Base-by-base conservation (phyloP, 192 early-diverging fungal species). In the Backusella tarrabulga region DNA sequence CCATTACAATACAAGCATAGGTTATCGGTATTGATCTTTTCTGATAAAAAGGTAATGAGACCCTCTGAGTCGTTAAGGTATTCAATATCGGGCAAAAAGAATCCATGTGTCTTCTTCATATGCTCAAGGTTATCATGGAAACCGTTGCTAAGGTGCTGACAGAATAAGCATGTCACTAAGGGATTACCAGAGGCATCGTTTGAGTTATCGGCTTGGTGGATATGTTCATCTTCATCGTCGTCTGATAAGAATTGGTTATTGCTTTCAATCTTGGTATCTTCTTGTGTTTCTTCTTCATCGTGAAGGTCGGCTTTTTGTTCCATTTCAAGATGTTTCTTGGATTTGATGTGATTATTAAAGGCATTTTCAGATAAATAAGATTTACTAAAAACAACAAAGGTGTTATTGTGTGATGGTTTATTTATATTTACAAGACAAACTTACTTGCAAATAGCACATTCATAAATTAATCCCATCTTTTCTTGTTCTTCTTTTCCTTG, bases 11-110 rank as follows among this genome's bases (percentile, higher is more conserved):
- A 95, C 35, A 99, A 73, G 79, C 98, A 99, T 32, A 97, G 88
- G 83, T 99, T 95, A 85, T 98, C 95, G 73, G 90, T 95, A 15
- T 98, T 90, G 5, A 93, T 87, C 85, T 99, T 99, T 77, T 98
- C 95, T 11, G 89, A 94, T 52, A 99, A 83, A 77, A 96, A 98
- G 74, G 86, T 85, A 72, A 99, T 86, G 70, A 99, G 85, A 6
- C 97, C 98, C 38, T 87, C 89, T 11, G 94, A 71, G 75, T 98
- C 94, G 1, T 90, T 90, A 40, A 99, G 81, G 78, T 92, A 97
- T 83, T 99, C 97, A 35, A 96, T 86, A 81, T 99, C 97, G 19
- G 98, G 98, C 74, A 99, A 90, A 78, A 99, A 99, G 83, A 99
- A 95, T 74, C 92, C 91, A 85, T 99, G 98, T 32, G 80, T 83